Evolutionary conservation across 257 asterid species (phyloP).

Genomic region (Solanum chmielewskii): DNA sequence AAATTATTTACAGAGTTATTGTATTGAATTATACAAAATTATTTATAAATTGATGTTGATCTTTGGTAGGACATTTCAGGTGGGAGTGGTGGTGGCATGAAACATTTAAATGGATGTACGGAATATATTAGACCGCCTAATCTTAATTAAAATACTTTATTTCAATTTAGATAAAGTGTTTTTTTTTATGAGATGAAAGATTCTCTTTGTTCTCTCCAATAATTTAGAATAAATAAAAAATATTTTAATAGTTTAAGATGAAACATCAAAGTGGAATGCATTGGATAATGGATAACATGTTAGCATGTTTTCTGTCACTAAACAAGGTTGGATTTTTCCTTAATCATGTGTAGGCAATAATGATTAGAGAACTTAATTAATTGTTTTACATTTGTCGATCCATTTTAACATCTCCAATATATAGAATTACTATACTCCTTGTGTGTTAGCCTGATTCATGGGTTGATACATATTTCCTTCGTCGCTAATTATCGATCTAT

Average conservation of each 20-base stretch:
- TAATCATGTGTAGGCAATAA: not conserved
- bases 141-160: not conserved
- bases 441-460: no score
- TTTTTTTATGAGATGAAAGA: not conserved
- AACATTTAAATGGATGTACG: not conserved
- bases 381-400: not conserved
- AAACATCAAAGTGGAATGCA: not conserved
- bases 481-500: no score
- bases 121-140: not conserved
- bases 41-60: not conserved
- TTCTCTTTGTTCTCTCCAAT: not conserved
- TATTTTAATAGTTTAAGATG: not conserved
- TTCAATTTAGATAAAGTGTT: not conserved
- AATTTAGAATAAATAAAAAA: no score
- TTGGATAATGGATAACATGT: no score
- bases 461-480: no score
- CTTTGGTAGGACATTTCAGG: not conserved
- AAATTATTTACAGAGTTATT: not conserved
- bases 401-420: not conserved
- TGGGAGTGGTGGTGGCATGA: not conserved
- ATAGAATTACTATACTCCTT: no score
- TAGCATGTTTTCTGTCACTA: not conserved
- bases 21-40: not conserved
- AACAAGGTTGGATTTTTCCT: not conserved
- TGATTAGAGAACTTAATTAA: not conserved